Evolutionary conservation across 495 filamentous ascomycete species (phyloP).

Genomic region (Cenococcum geophilum): DNA sequence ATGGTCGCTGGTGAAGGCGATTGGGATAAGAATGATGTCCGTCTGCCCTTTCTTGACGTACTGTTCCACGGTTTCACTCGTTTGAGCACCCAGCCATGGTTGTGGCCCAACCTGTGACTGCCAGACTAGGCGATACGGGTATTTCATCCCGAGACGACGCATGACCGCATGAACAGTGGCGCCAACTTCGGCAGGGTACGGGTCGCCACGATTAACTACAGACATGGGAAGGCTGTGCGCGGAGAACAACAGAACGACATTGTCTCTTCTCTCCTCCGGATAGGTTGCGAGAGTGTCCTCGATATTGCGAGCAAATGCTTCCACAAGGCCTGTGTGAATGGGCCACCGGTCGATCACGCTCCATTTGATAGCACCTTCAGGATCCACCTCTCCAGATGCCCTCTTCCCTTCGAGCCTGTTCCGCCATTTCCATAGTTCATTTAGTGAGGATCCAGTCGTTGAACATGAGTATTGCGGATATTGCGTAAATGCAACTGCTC

Average conservation of each 20-base stretch:
- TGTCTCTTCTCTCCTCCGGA: slow-evolving; percentile 64
- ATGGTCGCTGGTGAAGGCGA: slow-evolving; percentile 97
- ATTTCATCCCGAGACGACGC: slow-evolving; percentile 75
- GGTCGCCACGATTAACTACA: slow-evolving; percentile 91
- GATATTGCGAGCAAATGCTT: slow-evolving; percentile 86
- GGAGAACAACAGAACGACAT: slow-evolving; percentile 85
- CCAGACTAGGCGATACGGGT: slow-evolving; percentile 93
- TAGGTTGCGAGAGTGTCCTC: slow-evolving; percentile 77
- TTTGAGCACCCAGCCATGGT: slow-evolving; percentile 95
- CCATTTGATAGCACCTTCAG: slow-evolving; percentile 74
- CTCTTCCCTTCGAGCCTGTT: slow-evolving; percentile 77
- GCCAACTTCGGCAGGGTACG: slow-evolving; percentile 93
- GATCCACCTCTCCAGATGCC: slow-evolving; percentile 44
- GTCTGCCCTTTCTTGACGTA: slow-evolving; percentile 88
- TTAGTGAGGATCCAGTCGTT: slow-evolving; percentile 91
- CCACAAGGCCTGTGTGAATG: slow-evolving; percentile 78
- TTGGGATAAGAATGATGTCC: slow-evolving; percentile 86
- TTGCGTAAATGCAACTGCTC: slow-evolving; percentile 95
- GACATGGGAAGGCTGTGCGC: slow-evolving; percentile 96
- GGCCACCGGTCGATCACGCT: slow-evolving; percentile 99
- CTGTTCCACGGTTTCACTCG: slow-evolving; percentile 74
- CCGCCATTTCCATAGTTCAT: slow-evolving; percentile 96
- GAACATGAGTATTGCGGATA: slow-evolving; percentile 99
- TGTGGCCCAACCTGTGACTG: slow-evolving; percentile 96
- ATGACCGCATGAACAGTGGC: slow-evolving; percentile 98